Conservation (phyloP, 805 yeast genomes). For the Hanseniaspora hatyaiensis region DNA sequence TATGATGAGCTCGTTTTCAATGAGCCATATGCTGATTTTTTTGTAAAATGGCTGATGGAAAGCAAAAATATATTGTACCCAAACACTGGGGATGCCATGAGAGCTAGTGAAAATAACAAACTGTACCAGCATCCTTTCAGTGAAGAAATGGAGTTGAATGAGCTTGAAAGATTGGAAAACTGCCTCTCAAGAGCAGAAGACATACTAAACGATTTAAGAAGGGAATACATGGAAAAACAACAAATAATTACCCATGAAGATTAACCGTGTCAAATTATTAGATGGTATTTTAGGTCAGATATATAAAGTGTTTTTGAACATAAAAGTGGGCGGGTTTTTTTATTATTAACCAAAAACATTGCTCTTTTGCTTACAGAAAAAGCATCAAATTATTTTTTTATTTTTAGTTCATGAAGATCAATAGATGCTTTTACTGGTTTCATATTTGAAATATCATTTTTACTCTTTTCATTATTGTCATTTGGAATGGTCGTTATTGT, state of each 20-base stretch:
- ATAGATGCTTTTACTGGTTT: constrained; percentile 1
- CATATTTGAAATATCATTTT: constrained; percentile 18
- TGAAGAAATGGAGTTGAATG: constrained; percentile 14
- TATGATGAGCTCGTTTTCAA: constrained; percentile 90
- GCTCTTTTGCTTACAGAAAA: no score
- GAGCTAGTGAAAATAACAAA: not conserved
- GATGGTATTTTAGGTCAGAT: no score
- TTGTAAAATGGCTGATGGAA: constrained; percentile 24
- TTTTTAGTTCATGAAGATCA: constrained; percentile 8
- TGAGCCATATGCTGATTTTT: constrained; percentile 87
- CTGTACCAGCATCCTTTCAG: constrained; percentile 11
- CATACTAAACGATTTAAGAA: constrained; percentile 5
- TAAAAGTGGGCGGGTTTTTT: no score
- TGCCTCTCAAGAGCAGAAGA: constrained; percentile 8
- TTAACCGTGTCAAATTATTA: no score
- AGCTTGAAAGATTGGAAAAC: constrained; percentile 11
- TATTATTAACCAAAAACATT: no score
- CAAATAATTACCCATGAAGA: no score
- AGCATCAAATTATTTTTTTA: constrained; percentile 9
- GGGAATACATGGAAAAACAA: constrained; percentile 8
- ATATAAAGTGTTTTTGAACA: no score
- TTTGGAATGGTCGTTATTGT: constrained; percentile 35
- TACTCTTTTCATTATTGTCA: constrained; percentile 21
- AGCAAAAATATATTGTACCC: constrained; percentile 7
- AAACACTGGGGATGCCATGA: not conserved